Percentiles rank a stretch among this genome's conserved stretches.
Conservation (phyloP, 1,284 basidiomycete species). For the Pterulicium gracile region DNA sequence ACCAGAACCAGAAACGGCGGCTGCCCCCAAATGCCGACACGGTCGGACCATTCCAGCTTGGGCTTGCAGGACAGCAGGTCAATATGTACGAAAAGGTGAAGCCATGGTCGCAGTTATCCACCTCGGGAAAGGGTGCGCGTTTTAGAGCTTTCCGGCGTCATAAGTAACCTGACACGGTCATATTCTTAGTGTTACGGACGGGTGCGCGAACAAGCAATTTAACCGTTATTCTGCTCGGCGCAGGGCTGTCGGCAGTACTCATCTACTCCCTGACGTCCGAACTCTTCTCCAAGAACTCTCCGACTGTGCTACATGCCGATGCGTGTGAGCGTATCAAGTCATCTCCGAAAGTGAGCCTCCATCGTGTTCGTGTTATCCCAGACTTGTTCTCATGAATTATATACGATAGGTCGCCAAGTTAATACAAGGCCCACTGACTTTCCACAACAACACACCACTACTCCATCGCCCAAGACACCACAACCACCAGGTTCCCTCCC, state of each 20-base stretch:
- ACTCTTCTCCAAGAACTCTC: conserved; percentile 87
- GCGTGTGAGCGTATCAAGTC: conserved; percentile 78
- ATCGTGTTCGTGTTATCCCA: conserved; percentile 4
- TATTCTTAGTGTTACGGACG: conserved; percentile 41
- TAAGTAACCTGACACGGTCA: conserved; percentile 33
- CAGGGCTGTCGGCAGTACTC: conserved; percentile 70
- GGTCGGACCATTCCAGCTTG: conserved; percentile 78
- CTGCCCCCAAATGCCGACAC: conserved; percentile 37
- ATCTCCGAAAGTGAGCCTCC: conserved; percentile 48
- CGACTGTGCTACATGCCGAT: conserved; percentile 80
- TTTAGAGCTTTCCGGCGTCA: conserved; percentile 6
- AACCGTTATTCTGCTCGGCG: conserved; percentile 75
- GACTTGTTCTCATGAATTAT: conserved; percentile 3
- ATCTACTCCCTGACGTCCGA: conserved; percentile 83
- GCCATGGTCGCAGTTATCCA: conserved; percentile 77
- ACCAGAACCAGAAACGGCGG: conserved; percentile 32
- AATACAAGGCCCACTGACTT: conserved; percentile 51
- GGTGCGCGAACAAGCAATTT: conserved; percentile 76
- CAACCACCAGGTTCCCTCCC: conserved; percentile 66
- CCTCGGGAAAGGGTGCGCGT: conserved; percentile 66
- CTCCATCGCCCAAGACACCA: conserved; percentile 63
- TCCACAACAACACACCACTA: conserved; percentile 72
- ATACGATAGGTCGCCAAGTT: conserved; percentile 47
- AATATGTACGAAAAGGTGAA: conserved; percentile 46
- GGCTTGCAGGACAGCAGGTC: conserved; percentile 47